Evolutionary conservation across 345 rosid species (phyloP).

Genomic region (Brassica cretica): DNA sequence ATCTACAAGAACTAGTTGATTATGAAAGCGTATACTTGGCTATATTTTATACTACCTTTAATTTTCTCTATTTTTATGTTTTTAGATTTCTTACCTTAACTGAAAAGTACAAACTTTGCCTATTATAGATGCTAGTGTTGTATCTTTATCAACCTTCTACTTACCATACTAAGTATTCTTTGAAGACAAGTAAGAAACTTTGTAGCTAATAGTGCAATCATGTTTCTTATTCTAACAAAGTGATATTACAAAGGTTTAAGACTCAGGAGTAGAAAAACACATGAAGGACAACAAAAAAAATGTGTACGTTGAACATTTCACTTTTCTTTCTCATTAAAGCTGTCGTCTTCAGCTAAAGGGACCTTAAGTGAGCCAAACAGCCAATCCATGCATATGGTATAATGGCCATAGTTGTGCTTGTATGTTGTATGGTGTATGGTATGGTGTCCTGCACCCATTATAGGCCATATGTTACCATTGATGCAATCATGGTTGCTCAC

Average conservation of each 20-base stretch:
- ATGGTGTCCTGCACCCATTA: conserved; percentile 96
- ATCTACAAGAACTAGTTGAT: neutral
- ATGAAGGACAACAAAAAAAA: neutral
- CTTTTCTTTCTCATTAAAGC: conserved; percentile 15
- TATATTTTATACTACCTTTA: too few relatives aligned
- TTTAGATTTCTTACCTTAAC: neutral
- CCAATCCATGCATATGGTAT: conserved; percentile 93
- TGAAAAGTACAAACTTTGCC: neutral
- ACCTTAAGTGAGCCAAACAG: conserved; percentile 74
- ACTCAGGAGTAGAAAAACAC: conserved; percentile 11
- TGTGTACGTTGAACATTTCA: neutral
- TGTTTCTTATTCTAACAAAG: neutral
- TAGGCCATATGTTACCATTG: conserved; percentile 70
- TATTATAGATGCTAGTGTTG: conserved; percentile 41
- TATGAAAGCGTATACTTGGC: neutral
- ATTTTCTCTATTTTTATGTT: too few relatives aligned
- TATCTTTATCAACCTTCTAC: neutral
- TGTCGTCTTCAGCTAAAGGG: conserved; percentile 43
- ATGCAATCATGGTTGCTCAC: conserved; percentile 85
- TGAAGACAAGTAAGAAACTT: neutral
- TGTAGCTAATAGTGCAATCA: neutral
- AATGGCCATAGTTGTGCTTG: conserved; percentile 88
- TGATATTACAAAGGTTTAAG: neutral
- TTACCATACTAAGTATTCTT: neutral
- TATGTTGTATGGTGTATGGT: conserved; percentile 92